A percentile compares a stretch with the other conserved stretches of the same genome.
Evolutionary conservation across 108 stramenopile species (phyloP).

Genomic region (Pelagomonas calceolata): DNA sequence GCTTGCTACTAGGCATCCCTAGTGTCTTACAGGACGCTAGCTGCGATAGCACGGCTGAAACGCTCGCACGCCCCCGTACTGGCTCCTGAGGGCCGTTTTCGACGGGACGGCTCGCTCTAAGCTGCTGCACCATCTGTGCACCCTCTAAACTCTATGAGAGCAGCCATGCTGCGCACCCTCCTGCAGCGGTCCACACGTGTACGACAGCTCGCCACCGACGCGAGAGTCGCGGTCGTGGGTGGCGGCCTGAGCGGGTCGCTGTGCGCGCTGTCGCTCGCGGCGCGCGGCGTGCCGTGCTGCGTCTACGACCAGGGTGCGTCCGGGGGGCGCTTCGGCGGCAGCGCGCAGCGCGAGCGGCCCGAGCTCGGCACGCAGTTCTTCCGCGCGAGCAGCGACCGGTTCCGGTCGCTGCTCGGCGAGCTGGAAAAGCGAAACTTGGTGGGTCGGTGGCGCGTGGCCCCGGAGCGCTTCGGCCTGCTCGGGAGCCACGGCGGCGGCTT

Average conservation of each 20-base stretch:
- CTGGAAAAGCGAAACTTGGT: slow-evolving; percentile 15
- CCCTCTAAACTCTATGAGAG: too few species aligned
- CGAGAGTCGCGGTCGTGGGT: slow-evolving; percentile 28
- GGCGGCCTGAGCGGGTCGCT: slow-evolving; percentile 31
- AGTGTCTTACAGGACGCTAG: too few species aligned
- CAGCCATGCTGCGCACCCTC: too few species aligned
- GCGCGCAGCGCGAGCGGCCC: slow-evolving; percentile 2
- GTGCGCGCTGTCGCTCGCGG: slow-evolving; percentile 14
- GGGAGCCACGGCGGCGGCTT: slow-evolving; percentile 23
- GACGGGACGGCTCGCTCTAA: too few species aligned
- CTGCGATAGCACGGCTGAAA: too few species aligned
- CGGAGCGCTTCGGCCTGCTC: slow-evolving; percentile 28
- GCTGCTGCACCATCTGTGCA: too few species aligned
- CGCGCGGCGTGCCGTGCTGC: slow-evolving; percentile 13
- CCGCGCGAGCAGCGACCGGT: slow-evolving; percentile 14
- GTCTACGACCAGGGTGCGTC: slow-evolving; percentile 10
- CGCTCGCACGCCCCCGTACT: too few species aligned
- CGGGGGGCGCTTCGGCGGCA: slow-evolving; percentile 19
- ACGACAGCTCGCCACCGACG: too few species aligned
- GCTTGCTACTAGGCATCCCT: too few species aligned
- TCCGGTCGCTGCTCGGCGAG: slow-evolving; percentile 17
- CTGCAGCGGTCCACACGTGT: too few species aligned
- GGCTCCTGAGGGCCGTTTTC: too few species aligned
- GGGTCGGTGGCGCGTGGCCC: slow-evolving; percentile 15
- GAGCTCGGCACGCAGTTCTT: slow-evolving; percentile 26